Percentiles rank a stretch among this genome's conserved stretches.
These are phyloP conservation scores for Elsinoe ampelina DNA, from an alignment of 2,329 filamentous ascomycete genomes.

Conservation along the genomic window DNA sequence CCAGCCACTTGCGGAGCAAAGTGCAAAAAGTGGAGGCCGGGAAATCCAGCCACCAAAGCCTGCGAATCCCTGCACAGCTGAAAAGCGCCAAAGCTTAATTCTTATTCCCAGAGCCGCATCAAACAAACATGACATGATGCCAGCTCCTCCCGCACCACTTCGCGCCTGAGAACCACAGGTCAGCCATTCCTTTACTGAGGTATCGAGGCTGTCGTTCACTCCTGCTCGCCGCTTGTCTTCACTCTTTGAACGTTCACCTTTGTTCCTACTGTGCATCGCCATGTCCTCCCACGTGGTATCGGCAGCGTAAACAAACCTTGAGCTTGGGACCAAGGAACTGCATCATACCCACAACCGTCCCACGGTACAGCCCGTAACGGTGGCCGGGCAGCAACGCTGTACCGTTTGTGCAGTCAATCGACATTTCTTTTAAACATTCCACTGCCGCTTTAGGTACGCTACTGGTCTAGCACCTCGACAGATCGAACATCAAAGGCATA, in stretches of 20 bases:
- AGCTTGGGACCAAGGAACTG: constrained; percentile 3
- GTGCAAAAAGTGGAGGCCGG: not conserved
- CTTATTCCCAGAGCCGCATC: constrained; percentile 11
- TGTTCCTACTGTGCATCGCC: not conserved
- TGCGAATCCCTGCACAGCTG: constrained; percentile 7
- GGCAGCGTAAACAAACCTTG: constrained; percentile 2
- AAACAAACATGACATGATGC: constrained; percentile 11
- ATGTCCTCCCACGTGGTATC: not conserved
- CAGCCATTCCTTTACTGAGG: not conserved
- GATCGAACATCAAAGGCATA: not conserved
- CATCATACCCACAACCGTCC: constrained; percentile 10
- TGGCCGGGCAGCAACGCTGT: constrained; percentile 11
- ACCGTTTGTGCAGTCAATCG: constrained; percentile 1
- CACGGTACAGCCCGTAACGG: constrained; percentile 7
- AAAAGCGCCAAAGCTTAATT: constrained; percentile 3
- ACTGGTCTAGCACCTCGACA: not conserved
- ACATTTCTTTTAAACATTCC: not conserved
- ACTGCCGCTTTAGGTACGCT: not conserved
- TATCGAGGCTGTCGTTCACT: constrained; percentile 1
- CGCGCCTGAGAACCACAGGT: not conserved
- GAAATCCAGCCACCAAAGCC: not conserved
- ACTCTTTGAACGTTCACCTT: not conserved
- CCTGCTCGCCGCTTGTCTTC: not conserved
- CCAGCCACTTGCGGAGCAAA: not conserved
- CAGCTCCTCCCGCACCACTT: not conserved